These are phyloP conservation scores for Orbilia oligospora DNA, from an alignment of 2,329 filamentous ascomycete genomes.

Conservation along the genomic window DNA sequence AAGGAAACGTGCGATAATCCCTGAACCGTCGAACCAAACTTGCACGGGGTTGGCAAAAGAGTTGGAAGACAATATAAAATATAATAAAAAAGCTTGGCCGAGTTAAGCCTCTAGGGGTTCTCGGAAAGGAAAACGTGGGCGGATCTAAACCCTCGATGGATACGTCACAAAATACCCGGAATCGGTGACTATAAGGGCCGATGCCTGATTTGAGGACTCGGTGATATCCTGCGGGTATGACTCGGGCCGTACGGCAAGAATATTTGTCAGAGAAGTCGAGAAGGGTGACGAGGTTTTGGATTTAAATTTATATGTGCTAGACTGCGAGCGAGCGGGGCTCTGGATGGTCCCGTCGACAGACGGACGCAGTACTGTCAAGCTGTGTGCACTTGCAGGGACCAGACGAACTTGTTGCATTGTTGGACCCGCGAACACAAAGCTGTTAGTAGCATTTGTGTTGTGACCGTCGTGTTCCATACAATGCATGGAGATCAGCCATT, in stretches of 20 bases:
- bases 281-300: neutral
- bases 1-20: neutral
- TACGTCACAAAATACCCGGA: neutral
- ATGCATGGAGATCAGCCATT: too few species aligned
- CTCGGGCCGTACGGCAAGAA: neutral
- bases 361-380: too few species aligned
- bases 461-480: too few species aligned
- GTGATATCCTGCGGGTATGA: neutral
- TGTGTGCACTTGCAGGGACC: too few species aligned
- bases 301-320: too few species aligned
- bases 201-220: too few species aligned
- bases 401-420: too few species aligned
- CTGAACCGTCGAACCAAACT: neutral
- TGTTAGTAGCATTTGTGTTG: too few species aligned
- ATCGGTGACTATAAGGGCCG: neutral
- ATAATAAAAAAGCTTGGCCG: conserved; percentile 1
- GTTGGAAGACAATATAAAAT: neutral
- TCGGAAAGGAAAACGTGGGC: conserved; percentile 12
- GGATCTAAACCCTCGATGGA: too few species aligned
- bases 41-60: neutral
- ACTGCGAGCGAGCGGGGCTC: too few species aligned
- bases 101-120: neutral
- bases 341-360: too few species aligned
- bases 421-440: too few species aligned
- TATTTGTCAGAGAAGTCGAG: conserved; percentile 1